These are phyloP conservation scores for Closterium sp. DNA, from an alignment of 139 green algal genomes.

Conservation along the genomic window DNA sequence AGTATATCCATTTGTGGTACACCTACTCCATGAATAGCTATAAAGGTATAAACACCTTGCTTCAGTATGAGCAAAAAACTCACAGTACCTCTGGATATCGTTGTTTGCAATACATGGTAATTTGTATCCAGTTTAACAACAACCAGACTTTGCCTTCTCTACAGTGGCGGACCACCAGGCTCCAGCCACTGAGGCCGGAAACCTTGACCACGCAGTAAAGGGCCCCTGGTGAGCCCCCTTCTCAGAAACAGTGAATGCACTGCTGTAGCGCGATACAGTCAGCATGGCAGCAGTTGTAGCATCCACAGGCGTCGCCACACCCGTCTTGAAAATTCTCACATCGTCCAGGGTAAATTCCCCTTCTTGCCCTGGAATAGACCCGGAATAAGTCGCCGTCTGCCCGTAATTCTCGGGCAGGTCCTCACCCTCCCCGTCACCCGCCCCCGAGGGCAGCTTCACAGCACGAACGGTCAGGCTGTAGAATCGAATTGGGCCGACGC, in stretches of 20 bases:
- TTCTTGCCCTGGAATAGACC: conserved; percentile 72
- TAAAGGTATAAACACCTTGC: too few relatives aligned
- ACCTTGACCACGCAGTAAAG: neutral
- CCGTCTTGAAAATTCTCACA: conserved; percentile 72
- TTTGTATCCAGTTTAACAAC: neutral
- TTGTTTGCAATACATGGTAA: too few relatives aligned
- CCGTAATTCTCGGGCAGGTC: conserved; percentile 86
- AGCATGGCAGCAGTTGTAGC: conserved; percentile 91
- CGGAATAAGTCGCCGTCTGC: conserved; percentile 62
- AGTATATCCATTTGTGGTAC: too few relatives aligned
- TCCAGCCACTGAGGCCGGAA: conserved; percentile 13
- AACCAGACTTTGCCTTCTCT: neutral
- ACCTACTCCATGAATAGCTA: too few relatives aligned
- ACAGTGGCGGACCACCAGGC: neutral
- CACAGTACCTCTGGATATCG: too few relatives aligned
- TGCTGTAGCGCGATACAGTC: conserved; percentile 5
- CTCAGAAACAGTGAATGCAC: conserved; percentile 29
- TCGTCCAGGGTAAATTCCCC: conserved; percentile 81
- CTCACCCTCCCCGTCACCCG: conserved; percentile 36
- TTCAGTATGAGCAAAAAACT: too few relatives aligned
- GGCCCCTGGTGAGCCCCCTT: conserved; percentile 23
- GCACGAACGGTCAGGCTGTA: conserved; percentile 91
- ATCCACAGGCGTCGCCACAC: conserved; percentile 82
- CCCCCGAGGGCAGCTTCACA: conserved; percentile 81
- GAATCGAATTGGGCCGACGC: conserved; percentile 86